Percentiles rank a stretch among this genome's conserved stretches.
Evolutionary conservation across 192 early-diverging fungal species (phyloP).

Genomic region (Linnemannia exigua): DNA sequence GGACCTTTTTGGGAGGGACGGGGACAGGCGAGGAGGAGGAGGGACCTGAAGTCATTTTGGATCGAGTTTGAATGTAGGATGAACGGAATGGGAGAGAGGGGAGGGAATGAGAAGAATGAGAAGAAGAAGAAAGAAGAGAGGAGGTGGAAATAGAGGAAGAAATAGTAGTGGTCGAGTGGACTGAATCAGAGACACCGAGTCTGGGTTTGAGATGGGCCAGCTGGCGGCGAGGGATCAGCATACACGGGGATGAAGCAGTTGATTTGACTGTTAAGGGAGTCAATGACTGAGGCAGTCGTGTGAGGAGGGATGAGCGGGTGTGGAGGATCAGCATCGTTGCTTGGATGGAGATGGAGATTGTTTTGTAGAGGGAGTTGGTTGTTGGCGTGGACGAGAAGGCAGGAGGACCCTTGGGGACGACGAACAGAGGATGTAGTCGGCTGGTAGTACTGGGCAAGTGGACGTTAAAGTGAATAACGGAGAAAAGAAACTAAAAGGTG

Average conservation of each 20-base stretch:
- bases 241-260: background rate
- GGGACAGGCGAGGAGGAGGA: background rate
- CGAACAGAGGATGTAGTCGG: background rate
- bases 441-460: background rate
- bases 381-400: background rate
- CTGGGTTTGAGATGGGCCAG: constrained; percentile 11
- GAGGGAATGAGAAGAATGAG: background rate
- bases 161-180: background rate
- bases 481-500: background rate
- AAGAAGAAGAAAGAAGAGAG: background rate
- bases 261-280: background rate
- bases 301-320: background rate
- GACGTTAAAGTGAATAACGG: background rate
- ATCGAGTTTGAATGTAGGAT: background rate
- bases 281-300: background rate
- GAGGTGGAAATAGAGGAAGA: background rate
- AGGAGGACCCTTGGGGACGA: background rate
- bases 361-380: background rate
- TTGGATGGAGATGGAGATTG: background rate
- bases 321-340: background rate
- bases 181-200: constrained; percentile 3
- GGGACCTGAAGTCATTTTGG: constrained; percentile 37
- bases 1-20: background rate
- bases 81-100: background rate
- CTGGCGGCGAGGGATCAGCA: background rate